Base-by-base conservation (phyloP, 306 rosid genomes). In the Hippophae gyantsensis region DNA sequence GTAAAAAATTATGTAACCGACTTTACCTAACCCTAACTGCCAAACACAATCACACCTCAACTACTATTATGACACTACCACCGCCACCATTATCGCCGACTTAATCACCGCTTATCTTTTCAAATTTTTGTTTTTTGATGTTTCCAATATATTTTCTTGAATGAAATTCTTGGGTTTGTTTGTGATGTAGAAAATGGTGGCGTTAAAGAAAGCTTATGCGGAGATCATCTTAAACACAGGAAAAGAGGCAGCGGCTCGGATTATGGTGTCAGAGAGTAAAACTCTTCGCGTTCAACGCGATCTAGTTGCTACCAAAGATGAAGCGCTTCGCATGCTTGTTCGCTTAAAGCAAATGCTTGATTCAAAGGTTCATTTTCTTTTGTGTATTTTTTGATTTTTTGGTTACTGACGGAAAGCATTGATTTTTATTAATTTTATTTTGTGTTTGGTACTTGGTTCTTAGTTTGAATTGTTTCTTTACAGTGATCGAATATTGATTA, bases 141-240 rank as follows among this genome's bases (percentile, higher is more conserved):
- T 23, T 8, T 12, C 48, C 32, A 46, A 10, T 9, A 18, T 52
- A 11, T 23, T 5, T 60, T 60, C 18, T 49, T 44, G 46, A 54
- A 62, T 62, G 18, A 61, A 41, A 8, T 8, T 44, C 18, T 14
- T 7, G 13, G 8, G 7, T 10, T 25, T 57, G 40, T 62, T 41
- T 55, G 8, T 54, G 72, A n/a, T 9, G 61, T 75, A 88, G 96
- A 83, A 79, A 73, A 48, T 77, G 83, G 7, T 56, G 81, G 96
- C 81, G 43, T 65, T 89, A 75, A 82, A 89, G 75, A 89, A 69
- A 73, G 96, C 86, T 8, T 89, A 79, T 44, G 96, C 96, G 43
- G 89, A 81, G 0, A 79, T 85, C 46, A 85, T 85, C 60, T 73
- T 89, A 62, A 89, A 89, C 76, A 81, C 94, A 40, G 86, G 79